A percentile compares a stretch with the other conserved stretches of the same genome.
Evolutionary conservation across 345 rosid genomes (phyloP).

Genomic region (Carallia brachiata): DNA sequence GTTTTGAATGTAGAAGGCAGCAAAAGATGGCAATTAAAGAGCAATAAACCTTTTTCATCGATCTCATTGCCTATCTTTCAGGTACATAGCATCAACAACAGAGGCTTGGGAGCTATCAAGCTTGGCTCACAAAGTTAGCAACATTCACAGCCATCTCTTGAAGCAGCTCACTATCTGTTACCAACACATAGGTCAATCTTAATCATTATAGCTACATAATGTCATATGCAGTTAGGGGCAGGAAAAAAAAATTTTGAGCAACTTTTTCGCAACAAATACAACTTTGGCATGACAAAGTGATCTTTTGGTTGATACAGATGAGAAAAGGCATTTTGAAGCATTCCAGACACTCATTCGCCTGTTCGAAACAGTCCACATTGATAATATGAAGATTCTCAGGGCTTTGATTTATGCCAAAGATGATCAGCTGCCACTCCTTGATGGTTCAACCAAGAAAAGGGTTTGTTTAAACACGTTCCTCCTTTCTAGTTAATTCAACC

Average conservation of each 20-base stretch:
- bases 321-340: conserved; percentile 41
- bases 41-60: neutral
- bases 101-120: conserved; percentile 72
- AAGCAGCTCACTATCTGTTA: conserved; percentile 37
- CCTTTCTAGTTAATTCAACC: neutral
- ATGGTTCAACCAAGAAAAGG: conserved; percentile 30
- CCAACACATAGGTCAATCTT: conserved; percentile 37
- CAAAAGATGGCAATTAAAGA: too few relatives aligned
- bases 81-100: conserved; percentile 42
- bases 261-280: too few relatives aligned
- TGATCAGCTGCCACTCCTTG: conserved; percentile 38
- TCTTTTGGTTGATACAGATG: conserved; percentile 30
- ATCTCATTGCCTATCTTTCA: conserved; percentile 10
- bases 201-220: neutral
- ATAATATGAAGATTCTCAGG: conserved; percentile 41
- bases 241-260: too few relatives aligned
- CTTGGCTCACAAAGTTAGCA: conserved; percentile 53
- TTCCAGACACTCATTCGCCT: conserved; percentile 34
- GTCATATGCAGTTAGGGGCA: neutral
- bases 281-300: neutral
- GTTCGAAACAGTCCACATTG: conserved; percentile 33
- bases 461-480: conserved; percentile 16
- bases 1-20: neutral
- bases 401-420: conserved; percentile 41
- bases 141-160: conserved; percentile 43